Evolutionary conservation across 805 yeast genomes (phyloP).

Genomic region (Wickerhamiella parazyma): DNA sequence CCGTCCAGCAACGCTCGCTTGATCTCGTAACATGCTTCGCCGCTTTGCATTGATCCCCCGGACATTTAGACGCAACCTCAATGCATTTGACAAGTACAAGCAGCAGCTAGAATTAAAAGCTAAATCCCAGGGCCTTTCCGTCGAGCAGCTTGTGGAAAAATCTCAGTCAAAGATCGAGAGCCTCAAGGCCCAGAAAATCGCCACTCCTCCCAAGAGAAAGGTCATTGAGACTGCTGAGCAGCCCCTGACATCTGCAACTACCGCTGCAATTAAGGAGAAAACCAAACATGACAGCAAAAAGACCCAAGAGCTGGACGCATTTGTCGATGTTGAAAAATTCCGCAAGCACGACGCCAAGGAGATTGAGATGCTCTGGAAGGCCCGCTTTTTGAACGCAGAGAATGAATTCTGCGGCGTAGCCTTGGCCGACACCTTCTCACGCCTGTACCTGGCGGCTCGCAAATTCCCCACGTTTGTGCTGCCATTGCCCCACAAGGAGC

Average conservation of each 20-base stretch:
- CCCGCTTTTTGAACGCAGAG: constrained; percentile 55
- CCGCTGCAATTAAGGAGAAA: not conserved
- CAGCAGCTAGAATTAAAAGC: constrained; percentile 30
- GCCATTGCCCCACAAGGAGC: constrained; percentile 56
- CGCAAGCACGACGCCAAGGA: constrained; percentile 42
- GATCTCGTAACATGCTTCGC: not conserved
- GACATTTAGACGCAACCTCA: constrained; percentile 1
- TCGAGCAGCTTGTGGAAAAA: constrained; percentile 15
- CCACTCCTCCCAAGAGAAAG: not conserved
- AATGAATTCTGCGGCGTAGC: constrained; percentile 53
- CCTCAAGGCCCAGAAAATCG: constrained; percentile 12
- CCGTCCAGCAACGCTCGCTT: no score
- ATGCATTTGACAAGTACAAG: constrained; percentile 28
- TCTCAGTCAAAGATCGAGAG: constrained; percentile 8
- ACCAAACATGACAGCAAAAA: not conserved
- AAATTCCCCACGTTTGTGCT: constrained; percentile 73
- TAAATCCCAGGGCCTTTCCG: constrained; percentile 12
- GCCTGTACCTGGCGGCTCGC: constrained; percentile 51
- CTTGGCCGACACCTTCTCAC: constrained; percentile 43
- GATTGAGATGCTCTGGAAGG: constrained; percentile 76
- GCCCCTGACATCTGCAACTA: not conserved
- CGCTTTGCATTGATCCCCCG: not conserved
- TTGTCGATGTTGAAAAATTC: constrained; percentile 55
- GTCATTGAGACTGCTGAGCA: not conserved
- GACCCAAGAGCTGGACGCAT: constrained; percentile 58